Evolutionary conservation across 73 alveolate genomes (phyloP).

Genomic region (Durusdinium trenchii): DNA sequence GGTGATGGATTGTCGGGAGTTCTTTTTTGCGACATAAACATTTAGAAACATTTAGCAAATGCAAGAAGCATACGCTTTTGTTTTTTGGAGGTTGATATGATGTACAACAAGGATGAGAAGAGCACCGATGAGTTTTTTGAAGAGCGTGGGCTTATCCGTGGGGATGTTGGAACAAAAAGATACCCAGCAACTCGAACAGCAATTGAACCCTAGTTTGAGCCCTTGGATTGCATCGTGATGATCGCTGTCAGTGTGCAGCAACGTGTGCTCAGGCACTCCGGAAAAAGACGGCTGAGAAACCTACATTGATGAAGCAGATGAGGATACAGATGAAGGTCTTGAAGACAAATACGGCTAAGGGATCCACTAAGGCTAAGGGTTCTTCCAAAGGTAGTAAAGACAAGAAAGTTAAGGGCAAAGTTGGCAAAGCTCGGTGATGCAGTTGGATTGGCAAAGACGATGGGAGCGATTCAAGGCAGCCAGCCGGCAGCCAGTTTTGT

Average conservation of each 20-base stretch:
- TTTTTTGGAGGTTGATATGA: slow-evolving; percentile 55
- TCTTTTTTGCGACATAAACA: background rate
- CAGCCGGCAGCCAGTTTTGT: too few relatives aligned
- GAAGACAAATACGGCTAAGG: background rate
- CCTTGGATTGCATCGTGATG: background rate
- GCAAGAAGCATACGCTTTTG: background rate
- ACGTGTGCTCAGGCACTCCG: slow-evolving; percentile 26
- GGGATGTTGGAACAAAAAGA: slow-evolving; percentile 75
- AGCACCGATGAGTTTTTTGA: slow-evolving; percentile 71
- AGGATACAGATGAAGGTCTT: background rate
- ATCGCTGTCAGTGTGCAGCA: too few relatives aligned
- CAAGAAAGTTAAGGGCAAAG: too few relatives aligned
- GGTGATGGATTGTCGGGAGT: background rate
- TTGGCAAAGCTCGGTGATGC: too few relatives aligned
- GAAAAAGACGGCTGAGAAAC: slow-evolving; percentile 53
- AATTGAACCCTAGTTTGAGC: background rate
- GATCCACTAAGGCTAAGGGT: too few relatives aligned
- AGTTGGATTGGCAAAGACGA: too few relatives aligned
- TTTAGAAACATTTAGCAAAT: background rate
- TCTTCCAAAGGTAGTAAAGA: too few relatives aligned
- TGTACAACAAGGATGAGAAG: slow-evolving; percentile 89
- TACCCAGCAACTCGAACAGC: slow-evolving; percentile 42
- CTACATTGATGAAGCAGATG: background rate
- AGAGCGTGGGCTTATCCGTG: slow-evolving; percentile 72
- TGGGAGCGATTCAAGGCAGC: too few relatives aligned